Evolutionary conservation across 2,329 filamentous ascomycete genomes (phyloP), one percentile per base, ranked within the genome.

Genomic region (Fusarium sp.): DNA sequence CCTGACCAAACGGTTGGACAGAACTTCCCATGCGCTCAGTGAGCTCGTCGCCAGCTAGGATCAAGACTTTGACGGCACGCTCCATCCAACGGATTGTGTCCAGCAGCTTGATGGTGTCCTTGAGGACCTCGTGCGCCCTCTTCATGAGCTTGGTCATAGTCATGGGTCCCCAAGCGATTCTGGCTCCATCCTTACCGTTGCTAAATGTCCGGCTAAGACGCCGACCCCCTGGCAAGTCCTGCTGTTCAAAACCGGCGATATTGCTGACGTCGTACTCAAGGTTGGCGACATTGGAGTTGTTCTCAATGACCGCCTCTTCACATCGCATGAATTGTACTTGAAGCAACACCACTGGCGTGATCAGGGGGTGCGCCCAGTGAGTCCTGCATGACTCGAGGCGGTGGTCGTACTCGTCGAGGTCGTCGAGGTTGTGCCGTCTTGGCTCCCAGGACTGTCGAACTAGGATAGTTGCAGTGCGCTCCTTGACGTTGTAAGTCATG

Each of bases 61-160:
- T 81, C 64, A 86, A 77, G 17, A 86, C 79, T 70, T 85, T 85
- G 37, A 86, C 76, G 2, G 84, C 85, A 9, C 85, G 81, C 70
- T 87, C 85, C 82, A 86, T 86, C 85, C 85, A 87, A 25, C 84
- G 78, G 35, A 87, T 80, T 1, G 85, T 86, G 57, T 87, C 85
- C 1, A 87, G 80, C 10, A 87, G 76, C 64, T 86, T 83, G 60
- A 87, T 86, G 2, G 84, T 83, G 14, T 82, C 83, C 64, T 86
- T 86, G 27, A 86, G 77, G 2, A 85, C 85, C 45, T 86, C 84
- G 38, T 87, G 85, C 0, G 85, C 85, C 58, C 84, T 81, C 74
- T 86, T 86, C 85, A 86, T 86, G 20, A 86, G 80, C 58, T 84
- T 83, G 4, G 85, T 86, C 68, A 85, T 86, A 56, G 85, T 84